Evolutionary conservation across 2,329 filamentous ascomycete genomes (phyloP).

Genomic region (Colletotrichum tabaci): DNA sequence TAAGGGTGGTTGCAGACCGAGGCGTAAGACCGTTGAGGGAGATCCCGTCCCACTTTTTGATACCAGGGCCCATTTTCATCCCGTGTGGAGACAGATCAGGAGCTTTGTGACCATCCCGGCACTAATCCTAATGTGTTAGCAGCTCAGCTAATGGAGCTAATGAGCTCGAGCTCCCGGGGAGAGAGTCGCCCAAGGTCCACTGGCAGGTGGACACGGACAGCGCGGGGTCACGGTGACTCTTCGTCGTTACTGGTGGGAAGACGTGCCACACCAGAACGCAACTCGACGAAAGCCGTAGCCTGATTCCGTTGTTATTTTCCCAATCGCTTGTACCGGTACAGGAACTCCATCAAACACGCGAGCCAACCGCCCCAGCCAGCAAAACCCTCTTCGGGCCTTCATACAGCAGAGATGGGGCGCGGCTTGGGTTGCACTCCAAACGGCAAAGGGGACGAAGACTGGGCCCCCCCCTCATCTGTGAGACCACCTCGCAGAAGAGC

Average conservation of each 20-base stretch:
- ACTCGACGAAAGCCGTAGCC: constrained; percentile 26
- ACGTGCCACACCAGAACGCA: constrained; percentile 19
- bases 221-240: constrained; percentile 15
- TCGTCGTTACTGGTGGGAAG: constrained; percentile 26
- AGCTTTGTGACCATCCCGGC: constrained; percentile 3
- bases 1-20: constrained; percentile 7
- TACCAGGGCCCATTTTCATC: constrained; percentile 22
- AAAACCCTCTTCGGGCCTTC: constrained; percentile 32
- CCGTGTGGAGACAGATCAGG: constrained; percentile 17
- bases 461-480: constrained; percentile 9
- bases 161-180: constrained; percentile 27
- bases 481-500: constrained; percentile 9
- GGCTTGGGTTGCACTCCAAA: constrained; percentile 23
- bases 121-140: constrained; percentile 26
- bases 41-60: constrained; percentile 13
- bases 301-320: constrained; percentile 15
- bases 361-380: constrained; percentile 20
- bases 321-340: constrained; percentile 34
- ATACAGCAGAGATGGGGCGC: constrained; percentile 31
- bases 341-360: constrained; percentile 24
- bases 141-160: constrained; percentile 29
- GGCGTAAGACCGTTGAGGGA: constrained; percentile 10
- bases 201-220: constrained; percentile 23
- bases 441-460: neutral
- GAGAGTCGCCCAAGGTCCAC: constrained; percentile 18